These are phyloP conservation scores for Candida broadrunensis DNA, from an alignment of 805 yeast genomes.

Conservation along the genomic window DNA sequence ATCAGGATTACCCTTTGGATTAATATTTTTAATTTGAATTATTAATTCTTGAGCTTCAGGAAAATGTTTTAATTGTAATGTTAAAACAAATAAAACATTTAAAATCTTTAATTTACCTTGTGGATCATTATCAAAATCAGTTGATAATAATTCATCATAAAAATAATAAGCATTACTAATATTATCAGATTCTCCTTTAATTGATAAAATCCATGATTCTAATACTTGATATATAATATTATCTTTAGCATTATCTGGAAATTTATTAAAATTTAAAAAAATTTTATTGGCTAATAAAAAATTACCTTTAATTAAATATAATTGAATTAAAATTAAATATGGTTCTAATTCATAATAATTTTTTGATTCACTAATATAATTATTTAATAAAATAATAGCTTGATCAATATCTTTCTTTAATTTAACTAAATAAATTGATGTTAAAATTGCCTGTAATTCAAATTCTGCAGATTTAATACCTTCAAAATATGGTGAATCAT, in stretches of 20 bases:
- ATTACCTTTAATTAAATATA: slow-evolving; percentile 36
- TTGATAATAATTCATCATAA: slow-evolving; percentile 75
- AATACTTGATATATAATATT: slow-evolving; percentile 73
- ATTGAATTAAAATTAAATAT: slow-evolving; percentile 37
- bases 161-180: slow-evolving; percentile 49
- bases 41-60: slow-evolving; percentile 76
- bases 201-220: slow-evolving; percentile 60
- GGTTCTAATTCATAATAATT: slow-evolving; percentile 38
- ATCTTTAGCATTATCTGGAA: slow-evolving; percentile 47
- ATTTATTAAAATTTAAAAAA: slow-evolving; percentile 26
- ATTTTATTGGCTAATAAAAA: slow-evolving; percentile 30
- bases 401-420: slow-evolving; percentile 33
- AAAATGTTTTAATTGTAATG: slow-evolving; percentile 72
- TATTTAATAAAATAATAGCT: slow-evolving; percentile 29
- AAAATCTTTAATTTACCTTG: slow-evolving; percentile 38
- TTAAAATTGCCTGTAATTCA: slow-evolving; percentile 41
- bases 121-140: slow-evolving; percentile 35
- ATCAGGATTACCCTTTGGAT: slow-evolving; percentile 36
- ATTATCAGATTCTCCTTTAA: slow-evolving; percentile 41
- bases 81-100: slow-evolving; percentile 64
- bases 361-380: slow-evolving; percentile 19
- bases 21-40: slow-evolving; percentile 42
- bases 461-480: slow-evolving; percentile 31
- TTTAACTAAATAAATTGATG: slow-evolving; percentile 36
- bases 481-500: slow-evolving; percentile 40